These are phyloP conservation scores for Ilyonectria destructans DNA, from an alignment of 2,329 filamentous ascomycete genomes.

Conservation along the genomic window DNA sequence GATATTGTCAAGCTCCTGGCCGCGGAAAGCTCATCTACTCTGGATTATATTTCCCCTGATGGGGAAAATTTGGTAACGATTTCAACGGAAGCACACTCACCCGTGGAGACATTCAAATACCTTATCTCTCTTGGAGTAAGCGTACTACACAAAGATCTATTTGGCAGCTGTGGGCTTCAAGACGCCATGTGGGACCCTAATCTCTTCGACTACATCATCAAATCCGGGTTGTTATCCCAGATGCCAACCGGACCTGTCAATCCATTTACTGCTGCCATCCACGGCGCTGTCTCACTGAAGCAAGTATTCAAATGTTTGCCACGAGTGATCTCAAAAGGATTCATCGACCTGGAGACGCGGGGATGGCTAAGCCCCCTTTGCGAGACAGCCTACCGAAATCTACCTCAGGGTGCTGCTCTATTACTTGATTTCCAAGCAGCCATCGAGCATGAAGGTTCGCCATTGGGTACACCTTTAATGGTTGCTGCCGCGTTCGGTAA, in stretches of 20 bases:
- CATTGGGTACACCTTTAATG: constrained; percentile 13
- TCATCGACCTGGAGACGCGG: background rate
- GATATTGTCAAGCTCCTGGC: constrained; percentile 8
- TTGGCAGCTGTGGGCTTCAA: background rate
- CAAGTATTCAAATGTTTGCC: background rate
- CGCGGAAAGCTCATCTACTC: background rate
- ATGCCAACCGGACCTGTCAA: background rate
- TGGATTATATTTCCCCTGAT: background rate
- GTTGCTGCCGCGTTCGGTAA: background rate
- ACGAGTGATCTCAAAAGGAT: background rate
- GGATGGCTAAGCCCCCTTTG: background rate
- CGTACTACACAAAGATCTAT: background rate
- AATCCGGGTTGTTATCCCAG: background rate
- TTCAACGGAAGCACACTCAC: background rate
- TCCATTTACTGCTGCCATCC: background rate
- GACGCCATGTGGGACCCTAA: background rate
- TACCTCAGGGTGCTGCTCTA: background rate
- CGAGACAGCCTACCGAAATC: background rate
- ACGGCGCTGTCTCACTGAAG: background rate
- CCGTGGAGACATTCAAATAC: background rate
- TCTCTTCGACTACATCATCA: background rate
- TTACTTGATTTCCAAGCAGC: background rate
- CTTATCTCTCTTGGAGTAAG: constrained; percentile 6
- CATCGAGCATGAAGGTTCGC: constrained; percentile 11
- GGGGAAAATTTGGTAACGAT: background rate